Conservation (phyloP, 139 green algal genomes). For the Coccomyxa sp. region DNA sequence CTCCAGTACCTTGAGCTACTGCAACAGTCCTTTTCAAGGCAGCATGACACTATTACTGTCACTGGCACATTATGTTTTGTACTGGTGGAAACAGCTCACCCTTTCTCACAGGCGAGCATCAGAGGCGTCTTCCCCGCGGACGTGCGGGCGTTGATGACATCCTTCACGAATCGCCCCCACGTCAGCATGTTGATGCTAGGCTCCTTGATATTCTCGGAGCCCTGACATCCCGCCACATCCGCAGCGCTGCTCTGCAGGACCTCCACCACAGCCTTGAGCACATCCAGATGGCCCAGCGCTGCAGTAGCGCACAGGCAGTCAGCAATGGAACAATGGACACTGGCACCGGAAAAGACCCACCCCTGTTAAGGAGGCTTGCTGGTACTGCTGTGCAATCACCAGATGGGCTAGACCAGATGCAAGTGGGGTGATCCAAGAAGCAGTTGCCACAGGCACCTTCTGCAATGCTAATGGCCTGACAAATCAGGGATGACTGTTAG, state of each 20-base stretch:
- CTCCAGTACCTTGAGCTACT: too few relatives aligned
- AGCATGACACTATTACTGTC: too few relatives aligned
- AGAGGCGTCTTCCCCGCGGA: slow-evolving; percentile 34
- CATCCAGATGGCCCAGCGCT: slow-evolving; percentile 15
- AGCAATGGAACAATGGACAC: too few relatives aligned
- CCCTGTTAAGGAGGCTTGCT: background rate
- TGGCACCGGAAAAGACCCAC: background rate
- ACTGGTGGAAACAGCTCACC: slow-evolving; percentile 10
- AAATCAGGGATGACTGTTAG: too few relatives aligned
- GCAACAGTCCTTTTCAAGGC: too few relatives aligned
- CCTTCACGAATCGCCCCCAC: slow-evolving; percentile 15
- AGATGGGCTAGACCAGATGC: background rate
- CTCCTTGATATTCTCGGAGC: background rate
- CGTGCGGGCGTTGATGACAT: slow-evolving; percentile 34
- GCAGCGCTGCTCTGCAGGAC: background rate
- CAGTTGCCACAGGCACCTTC: background rate
- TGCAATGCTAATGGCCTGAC: too few relatives aligned
- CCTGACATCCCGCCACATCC: background rate
- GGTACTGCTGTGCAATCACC: background rate
- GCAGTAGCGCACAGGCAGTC: background rate
- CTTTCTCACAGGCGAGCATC: slow-evolving; percentile 47
- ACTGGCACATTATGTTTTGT: too few relatives aligned
- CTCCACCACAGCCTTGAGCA: slow-evolving; percentile 21
- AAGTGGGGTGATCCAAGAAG: background rate
- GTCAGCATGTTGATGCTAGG: background rate